phyloP scores from a whole-genome alignment of 345 rosid species.

The Clarkia xantiana region DNA sequence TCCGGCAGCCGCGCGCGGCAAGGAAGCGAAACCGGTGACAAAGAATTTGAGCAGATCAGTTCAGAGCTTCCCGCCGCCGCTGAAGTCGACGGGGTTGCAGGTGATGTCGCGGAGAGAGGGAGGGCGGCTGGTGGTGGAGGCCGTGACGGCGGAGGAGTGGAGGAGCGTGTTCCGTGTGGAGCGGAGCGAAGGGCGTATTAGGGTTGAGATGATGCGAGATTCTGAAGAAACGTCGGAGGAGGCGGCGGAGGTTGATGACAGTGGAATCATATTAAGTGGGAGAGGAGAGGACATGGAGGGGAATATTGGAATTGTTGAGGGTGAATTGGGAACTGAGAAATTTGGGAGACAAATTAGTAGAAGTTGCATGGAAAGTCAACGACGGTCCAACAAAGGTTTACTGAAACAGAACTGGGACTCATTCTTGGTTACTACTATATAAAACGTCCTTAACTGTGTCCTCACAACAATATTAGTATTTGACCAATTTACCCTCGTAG shows the following conservation, averaged over 20 bases:
- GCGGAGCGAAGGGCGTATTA: constrained; percentile 57
- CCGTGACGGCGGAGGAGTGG: constrained; percentile 22
- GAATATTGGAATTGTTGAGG: constrained; percentile 14
- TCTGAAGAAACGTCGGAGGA: neutral
- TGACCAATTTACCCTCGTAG: too few relatives aligned
- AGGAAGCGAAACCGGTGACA: neutral
- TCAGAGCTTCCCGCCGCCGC: constrained; percentile 63
- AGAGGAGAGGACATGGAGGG: constrained; percentile 13
- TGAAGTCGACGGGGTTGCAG: constrained; percentile 36
- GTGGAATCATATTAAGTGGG: constrained; percentile 1
- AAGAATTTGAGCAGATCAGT: constrained; percentile 10
- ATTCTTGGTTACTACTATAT: constrained; percentile 5
- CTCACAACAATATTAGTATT: too few relatives aligned
- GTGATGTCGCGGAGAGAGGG: constrained; percentile 41
- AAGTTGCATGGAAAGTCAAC: constrained; percentile 42
- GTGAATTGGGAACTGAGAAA: constrained; percentile 21
- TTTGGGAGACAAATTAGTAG: constrained; percentile 13
- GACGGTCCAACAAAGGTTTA: constrained; percentile 27
- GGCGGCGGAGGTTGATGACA: constrained; percentile 5
- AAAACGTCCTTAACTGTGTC: too few relatives aligned
- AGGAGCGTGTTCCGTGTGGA: constrained; percentile 39
- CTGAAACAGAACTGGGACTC: constrained; percentile 15
- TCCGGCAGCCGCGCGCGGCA: neutral
- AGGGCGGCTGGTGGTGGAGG: constrained; percentile 61
- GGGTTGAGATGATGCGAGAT: constrained; percentile 22